Evolutionary conservation across 2,329 filamentous ascomycete genomes (phyloP).

Genomic region (Exophiala spinifera): DNA sequence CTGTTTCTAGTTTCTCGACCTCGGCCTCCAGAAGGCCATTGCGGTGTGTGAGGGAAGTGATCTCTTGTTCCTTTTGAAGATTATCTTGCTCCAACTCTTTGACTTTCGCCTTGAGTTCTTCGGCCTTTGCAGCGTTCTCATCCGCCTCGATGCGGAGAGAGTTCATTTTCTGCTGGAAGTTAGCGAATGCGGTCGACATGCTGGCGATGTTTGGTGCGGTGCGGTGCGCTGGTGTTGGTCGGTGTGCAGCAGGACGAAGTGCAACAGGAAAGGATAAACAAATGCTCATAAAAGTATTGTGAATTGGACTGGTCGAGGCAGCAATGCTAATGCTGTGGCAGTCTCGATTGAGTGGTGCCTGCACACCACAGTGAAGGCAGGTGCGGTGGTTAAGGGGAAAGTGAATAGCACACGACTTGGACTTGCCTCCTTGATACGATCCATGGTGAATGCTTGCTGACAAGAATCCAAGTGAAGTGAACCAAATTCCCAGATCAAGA

Average conservation of each 20-base stretch:
- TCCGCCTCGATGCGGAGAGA: slow-evolving; percentile 92
- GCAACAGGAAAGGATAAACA: slow-evolving; percentile 5
- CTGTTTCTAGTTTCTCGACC: slow-evolving; percentile 85
- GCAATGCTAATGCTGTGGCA: slow-evolving; percentile 7
- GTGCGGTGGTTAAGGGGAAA: slow-evolving; percentile 11
- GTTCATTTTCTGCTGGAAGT: slow-evolving; percentile 75
- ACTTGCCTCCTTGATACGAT: slow-evolving; percentile 86
- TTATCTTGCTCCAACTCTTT: slow-evolving; percentile 94
- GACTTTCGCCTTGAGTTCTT: slow-evolving; percentile 83
- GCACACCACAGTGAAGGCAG: slow-evolving; percentile 34
- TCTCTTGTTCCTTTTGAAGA: slow-evolving; percentile 94
- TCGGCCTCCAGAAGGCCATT: slow-evolving; percentile 86
- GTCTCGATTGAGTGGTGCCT: slow-evolving; percentile 18
- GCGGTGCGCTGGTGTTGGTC: slow-evolving; percentile 29
- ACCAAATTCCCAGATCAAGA: background rate
- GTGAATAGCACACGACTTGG: slow-evolving; percentile 47
- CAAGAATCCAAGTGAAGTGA: background rate
- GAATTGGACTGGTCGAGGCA: slow-evolving; percentile 9
- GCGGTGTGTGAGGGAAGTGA: slow-evolving; percentile 93
- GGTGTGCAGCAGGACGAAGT: slow-evolving; percentile 24
- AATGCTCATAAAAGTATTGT: slow-evolving; percentile 1
- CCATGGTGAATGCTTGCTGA: slow-evolving; percentile 57
- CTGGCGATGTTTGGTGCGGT: slow-evolving; percentile 12
- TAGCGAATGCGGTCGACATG: slow-evolving; percentile 31
- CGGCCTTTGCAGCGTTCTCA: slow-evolving; percentile 72